Evolutionary conservation across 148 eudicot species (phyloP), one percentile per base, ranked within the genome.

Genomic region (Nyssa sinensis): DNA sequence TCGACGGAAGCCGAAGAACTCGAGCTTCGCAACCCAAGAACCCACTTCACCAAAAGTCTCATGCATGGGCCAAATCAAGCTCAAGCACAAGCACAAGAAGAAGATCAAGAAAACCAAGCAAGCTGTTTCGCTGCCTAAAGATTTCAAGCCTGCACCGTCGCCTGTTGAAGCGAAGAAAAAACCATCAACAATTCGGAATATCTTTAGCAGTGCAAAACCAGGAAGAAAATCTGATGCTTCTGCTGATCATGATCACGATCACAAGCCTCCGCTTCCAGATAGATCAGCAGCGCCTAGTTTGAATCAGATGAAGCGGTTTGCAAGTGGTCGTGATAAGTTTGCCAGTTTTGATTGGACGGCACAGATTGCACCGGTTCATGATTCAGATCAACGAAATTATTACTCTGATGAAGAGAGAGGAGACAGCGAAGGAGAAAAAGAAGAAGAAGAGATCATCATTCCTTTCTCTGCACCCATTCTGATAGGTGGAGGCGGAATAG

Each of bases 1-100:
- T 64, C 91, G 94, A 17, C 61, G 68, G 14, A 86, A 74, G 51
- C 74, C 86, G 11, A 85, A 68, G 28, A 82, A 73, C 41, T 69
- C 64, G 5, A 55, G 23, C 59, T n/a, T 17, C 23, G 59, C 17
- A 16, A 17, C 29, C 0, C 24, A 81, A 16, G 98, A 94, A 64
- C 98, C 97, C 33, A 90, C 91, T 2, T 94, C 98, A 0, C 98
- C 98, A 0, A 91, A 87, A 66, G 85, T 94, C 63, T 90, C 97
- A 2, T 94, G 98, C 86, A 91, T 90, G 88, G 98, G 98, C 5
- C 98, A 91, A 31, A 87, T 91, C 85, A 94, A 88, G 76, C 79
- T 72, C 77, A 91, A 55, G 78, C 79, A 76, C 78, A 91, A 55
- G 76, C 79, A 76, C 3, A 55, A 21, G 25, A 85, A 86, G 60